Evolutionary conservation across 805 yeast species (phyloP), one percentile per base, ranked within the genome.

Genomic region (Ogataea chonburiensis): DNA sequence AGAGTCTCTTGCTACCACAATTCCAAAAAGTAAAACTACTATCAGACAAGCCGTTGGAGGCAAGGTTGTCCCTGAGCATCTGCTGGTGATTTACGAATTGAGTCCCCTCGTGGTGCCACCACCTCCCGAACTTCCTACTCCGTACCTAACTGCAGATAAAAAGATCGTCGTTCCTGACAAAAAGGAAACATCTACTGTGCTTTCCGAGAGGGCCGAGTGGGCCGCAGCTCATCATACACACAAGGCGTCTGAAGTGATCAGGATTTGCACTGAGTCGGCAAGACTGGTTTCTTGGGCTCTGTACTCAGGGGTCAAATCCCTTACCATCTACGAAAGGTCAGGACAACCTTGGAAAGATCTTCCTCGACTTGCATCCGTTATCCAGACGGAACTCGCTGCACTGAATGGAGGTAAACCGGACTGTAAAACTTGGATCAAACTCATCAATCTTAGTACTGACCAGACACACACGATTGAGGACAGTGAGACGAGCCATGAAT

Each of bases 51-150:
- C 45, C 7, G 45, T 50, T 22, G 50, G 47, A 5, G 34, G 44
- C 10, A 46, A 38, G 15, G 38, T 31, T 23, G 29, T 59, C 3
- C 73, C 75, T 0, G 32, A 38, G 2, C 53, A 63, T 18, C 35
- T 67, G 7, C 52, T 57, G 2, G 49, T 63, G 10, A 50, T 68
- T 5, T 56, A 68, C 24, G 57, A 62, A 29, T 40, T 59, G 39
- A 47, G 42, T 16, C 56, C 58, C 1, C 31, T 53, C 28, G 51
- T 59, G 4, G 47, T 59, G 3, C 54, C 57, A 3, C 62, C 65
- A 14, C 75, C 76, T 15, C 68, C 72, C 1, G 65, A 60, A 10
- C 39, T 68, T 10, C 76, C 76, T 2, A 56, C 55, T 23, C 73
- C 75, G 0, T 70, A 60, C 44, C 45, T 71, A 24, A 64, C 64